Evolutionary conservation across 2,329 filamentous ascomycete genomes (phyloP), one percentile per base, ranked within the genome.

Genomic region (Pseudocercospora macadamiae): DNA sequence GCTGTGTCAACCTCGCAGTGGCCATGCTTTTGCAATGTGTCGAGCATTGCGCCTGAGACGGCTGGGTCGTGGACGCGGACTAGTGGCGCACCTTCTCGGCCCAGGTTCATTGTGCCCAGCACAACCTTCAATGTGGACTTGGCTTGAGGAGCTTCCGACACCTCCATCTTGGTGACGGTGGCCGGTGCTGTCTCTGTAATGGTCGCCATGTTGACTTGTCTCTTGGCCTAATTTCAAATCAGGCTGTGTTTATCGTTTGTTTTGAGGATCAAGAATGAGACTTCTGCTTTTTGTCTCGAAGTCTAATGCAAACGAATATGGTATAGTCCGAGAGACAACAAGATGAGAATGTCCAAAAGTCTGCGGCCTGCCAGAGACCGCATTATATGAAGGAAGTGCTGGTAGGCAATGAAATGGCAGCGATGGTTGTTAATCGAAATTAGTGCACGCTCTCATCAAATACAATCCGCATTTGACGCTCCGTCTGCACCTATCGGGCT

Each of bases 1-100:
- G 70, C 70, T 2, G 67, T 68, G 45, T 72, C 69, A 44, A 70
- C 65, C 48, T 71, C 68, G 32, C 62, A 67, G 54, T 71, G 67
- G 4, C 68, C 69, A 57, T 72, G 67, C 39, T 67, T 64, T 30
- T 67, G 68, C 58, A 71, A 69, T 21, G 62, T 57, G 39, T 68
- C 66, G 32, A 71, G 64, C 28, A 72, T 68, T 12, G 47, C 61
- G 30, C 51, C 54, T 21, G 63, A 64, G 3, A 59, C 62, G 2
- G 64, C 60, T 2, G 66, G 36, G 21, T 64, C 60, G 45, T 67
- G 62, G 9, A 71, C 68, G 4, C 68, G 63, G 14, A 47, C 42
- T 1, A 47, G 42, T 7, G 42, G 42, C 16, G 54, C 60, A 45
- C 53, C 53, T 47, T 19, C 37, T 14, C 3, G 23, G 51, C 65